These are phyloP conservation scores for Dactylellina drechsleri DNA, from an alignment of 2,329 filamentous ascomycete genomes.

Conservation along the genomic window DNA sequence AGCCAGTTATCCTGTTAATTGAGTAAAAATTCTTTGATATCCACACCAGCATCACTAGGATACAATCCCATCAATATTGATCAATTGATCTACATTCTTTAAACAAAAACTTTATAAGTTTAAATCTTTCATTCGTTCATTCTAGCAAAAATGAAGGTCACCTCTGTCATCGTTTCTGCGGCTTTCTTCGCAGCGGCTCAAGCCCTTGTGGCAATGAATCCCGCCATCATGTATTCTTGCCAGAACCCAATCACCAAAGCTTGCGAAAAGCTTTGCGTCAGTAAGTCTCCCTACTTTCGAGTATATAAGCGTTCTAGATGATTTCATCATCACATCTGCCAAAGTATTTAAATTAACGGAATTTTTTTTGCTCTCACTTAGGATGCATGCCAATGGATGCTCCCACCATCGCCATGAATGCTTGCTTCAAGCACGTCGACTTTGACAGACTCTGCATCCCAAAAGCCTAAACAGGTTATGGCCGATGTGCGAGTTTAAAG, in stretches of 20 bases:
- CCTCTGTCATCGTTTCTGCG: constrained; percentile 9
- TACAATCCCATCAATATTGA: no score
- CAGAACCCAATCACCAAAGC: background rate
- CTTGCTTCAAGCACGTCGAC: background rate
- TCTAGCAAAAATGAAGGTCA: constrained; percentile 23
- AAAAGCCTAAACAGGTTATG: background rate
- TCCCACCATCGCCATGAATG: background rate
- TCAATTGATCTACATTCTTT: no score
- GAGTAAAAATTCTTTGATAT: no score
- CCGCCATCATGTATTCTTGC: background rate
- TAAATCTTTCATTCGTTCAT: no score
- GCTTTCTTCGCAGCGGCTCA: constrained; percentile 13
- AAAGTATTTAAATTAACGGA: no score
- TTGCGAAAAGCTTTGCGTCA: background rate
- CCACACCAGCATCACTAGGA: no score
- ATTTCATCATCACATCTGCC: no score
- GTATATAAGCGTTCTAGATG: no score
- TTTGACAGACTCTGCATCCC: constrained; percentile 3
- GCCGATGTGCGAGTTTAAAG: constrained; percentile 15
- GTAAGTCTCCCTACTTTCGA: constrained; percentile 3
- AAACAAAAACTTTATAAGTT: no score
- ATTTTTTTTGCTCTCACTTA: background rate
- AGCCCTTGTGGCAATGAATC: constrained; percentile 3
- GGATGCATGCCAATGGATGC: background rate
- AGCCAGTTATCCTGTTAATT: no score